Evolutionary conservation across 2,329 filamentous ascomycete genomes (phyloP).

Genomic region (Orbilia ellipsospora): DNA sequence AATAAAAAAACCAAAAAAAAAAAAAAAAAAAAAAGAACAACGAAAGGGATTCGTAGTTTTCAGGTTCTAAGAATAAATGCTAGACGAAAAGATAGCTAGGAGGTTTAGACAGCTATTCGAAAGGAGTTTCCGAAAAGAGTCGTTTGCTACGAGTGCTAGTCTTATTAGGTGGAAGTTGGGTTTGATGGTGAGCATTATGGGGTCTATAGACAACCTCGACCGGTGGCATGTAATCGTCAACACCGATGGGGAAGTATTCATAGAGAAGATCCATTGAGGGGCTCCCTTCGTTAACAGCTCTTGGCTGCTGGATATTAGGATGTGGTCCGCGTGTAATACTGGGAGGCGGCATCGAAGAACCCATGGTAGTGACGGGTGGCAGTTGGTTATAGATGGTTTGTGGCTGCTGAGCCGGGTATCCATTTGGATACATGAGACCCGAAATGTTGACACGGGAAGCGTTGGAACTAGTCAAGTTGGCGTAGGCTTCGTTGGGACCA

Average conservation of each 20-base stretch:
- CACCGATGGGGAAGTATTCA: constrained; percentile 51
- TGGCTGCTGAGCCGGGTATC: constrained; percentile 27
- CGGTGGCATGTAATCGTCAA: constrained; percentile 50
- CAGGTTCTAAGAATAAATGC: not conserved
- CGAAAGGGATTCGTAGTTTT: constrained; percentile 3
- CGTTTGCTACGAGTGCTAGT: constrained; percentile 49
- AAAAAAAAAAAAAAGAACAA: not conserved
- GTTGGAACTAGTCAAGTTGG: constrained; percentile 24
- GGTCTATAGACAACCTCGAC: constrained; percentile 50
- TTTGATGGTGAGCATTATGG: constrained; percentile 51
- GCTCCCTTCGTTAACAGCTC: constrained; percentile 29
- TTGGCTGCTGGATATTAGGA: not conserved
- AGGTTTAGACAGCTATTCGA: constrained; percentile 18
- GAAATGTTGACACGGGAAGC: constrained; percentile 42
- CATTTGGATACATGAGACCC: constrained; percentile 39
- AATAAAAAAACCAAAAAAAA: no score
- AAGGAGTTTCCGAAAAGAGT: constrained; percentile 52
- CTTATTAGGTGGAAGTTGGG: constrained; percentile 42
- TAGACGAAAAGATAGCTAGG: not conserved
- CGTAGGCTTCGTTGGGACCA: constrained; percentile 28
- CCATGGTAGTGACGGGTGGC: constrained; percentile 27
- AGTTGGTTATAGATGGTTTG: constrained; percentile 29
- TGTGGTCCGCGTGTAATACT: constrained; percentile 26
- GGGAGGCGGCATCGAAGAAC: constrained; percentile 35
- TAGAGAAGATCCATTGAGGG: constrained; percentile 53